Evolutionary conservation across 495 filamentous ascomycete genomes (phyloP), one percentile per base, ranked within the genome.

Genomic region (Penicillium daleae): DNA sequence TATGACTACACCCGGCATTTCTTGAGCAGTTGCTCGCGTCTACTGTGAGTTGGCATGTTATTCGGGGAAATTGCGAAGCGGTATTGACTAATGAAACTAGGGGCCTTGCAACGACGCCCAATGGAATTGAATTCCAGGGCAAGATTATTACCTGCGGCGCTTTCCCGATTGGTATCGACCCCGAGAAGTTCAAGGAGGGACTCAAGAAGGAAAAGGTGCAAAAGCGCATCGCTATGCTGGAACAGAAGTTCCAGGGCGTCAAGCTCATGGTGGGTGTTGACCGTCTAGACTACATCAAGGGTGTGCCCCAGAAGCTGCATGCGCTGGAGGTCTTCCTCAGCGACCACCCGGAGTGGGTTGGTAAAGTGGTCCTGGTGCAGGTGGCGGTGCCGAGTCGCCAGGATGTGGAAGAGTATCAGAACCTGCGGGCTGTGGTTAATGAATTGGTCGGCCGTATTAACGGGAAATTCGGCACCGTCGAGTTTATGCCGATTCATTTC

Each of bases 401-500:
- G 65, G 95, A 99, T 75, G 94, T 99, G 42, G 93, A 99, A 68
- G 94, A 97, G 70, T 99, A 99, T 69, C 95, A 97, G 73, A 97
- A 97, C 71, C 78, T 99, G 56, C 85, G 94, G 8, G 92, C 92
- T 15, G 90, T 96, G 8, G 93, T 97, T 64, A 97, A 97, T 70
- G 94, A 97, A 73, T 82, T 97, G 7, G 92, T 97, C 12, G 94
- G 95, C 15, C 83, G 94, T 46, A 99, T 99, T 70, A 97, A 97
- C 69, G 94, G 94, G 63, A 90, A 86, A 73, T 97, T 97, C 72
- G 94, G 93, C 67, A 97, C 92, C 6, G 87, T 97, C 64, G 95
- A 98, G 74, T 97, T 96, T 77, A 96, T 94, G 89, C 94, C 94
- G 0, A 97, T 98, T 68, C 95, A 97, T 75, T 98, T 97, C 79